Base-by-base conservation (phyloP, 2,329 filamentous ascomycete genomes). In the Fusarium dimerum region DNA sequence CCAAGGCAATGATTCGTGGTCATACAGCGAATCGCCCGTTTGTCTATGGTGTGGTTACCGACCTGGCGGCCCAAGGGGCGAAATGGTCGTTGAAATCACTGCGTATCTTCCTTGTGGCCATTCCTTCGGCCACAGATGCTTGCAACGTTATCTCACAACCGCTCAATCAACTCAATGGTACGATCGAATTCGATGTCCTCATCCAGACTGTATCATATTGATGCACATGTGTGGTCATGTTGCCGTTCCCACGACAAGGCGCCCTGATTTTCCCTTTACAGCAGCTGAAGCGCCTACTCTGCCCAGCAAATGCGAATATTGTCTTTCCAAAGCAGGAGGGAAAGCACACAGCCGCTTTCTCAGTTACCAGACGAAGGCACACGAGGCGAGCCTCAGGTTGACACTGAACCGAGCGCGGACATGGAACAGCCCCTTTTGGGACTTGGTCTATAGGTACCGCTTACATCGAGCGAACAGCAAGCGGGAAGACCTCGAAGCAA, bases 81-180 rank as follows among this genome's bases (percentile, higher is more conserved):
- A 30, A 26, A 11, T 12, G 16, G 13, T 15, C 13, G 13, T 36
- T 9, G 66, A 69, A 40, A 20, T 15, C 10, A 47, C 45, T 17
- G 52, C 49, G 2, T 66, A 58, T 42, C 57, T 69, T 15, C 62
- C 62, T 6, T 69, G 66, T 41, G 65, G 67, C 12, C 66, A 69
- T 45, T 16, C 15, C 13, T 65, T 66, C 44, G 65, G 64, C 9
- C 52, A 61, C 18, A 8, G 40, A 5, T 69, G 67, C 20, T 44
- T 67, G 18, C 58, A 46, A 12, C 38, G 36, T 10, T 48, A 47
- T 41, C 15, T 51, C 8, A 12, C 36, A n/a, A 13, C 18, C 16
- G n/a, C 40, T 5, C 20, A 43, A 34, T 30, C 17, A 13, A 40
- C 11, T 9, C 17, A 20, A 30, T 4, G 29, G 13, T 8, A 29